Conservation (phyloP, 768 basidiomycete genomes). For the Pleurotus sapidus region DNA sequence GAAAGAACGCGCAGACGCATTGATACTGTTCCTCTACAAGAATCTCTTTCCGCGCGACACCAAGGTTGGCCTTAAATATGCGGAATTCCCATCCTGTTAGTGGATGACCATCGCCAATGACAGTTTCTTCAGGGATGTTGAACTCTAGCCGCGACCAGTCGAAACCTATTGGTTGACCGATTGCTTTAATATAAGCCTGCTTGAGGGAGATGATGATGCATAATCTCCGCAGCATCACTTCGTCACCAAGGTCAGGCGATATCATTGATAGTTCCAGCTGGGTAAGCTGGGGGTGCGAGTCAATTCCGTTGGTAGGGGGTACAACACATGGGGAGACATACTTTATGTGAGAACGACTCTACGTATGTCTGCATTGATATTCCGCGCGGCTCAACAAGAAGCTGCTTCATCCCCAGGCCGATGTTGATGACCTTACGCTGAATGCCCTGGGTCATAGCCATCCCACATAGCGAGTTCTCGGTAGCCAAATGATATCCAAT, state of each 20-base stretch:
- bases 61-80: conserved; percentile 70
- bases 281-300: conserved; percentile 21
- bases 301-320: neutral
- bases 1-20: conserved; percentile 76
- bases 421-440: conserved; percentile 77
- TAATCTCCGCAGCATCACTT: conserved; percentile 67
- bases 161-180: conserved; percentile 78
- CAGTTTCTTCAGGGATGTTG: conserved; percentile 60
- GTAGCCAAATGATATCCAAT: conserved; percentile 77
- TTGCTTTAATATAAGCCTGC: conserved; percentile 78
- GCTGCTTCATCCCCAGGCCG: conserved; percentile 74
- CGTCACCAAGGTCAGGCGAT: conserved; percentile 49
- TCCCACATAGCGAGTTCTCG: conserved; percentile 70
- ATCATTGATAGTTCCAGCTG: conserved; percentile 53
- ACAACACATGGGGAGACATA: conserved; percentile 24
- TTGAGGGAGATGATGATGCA: conserved; percentile 80
- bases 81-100: conserved; percentile 87
- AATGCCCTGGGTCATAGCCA: conserved; percentile 82
- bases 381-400: conserved; percentile 59
- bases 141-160: conserved; percentile 83
- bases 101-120: conserved; percentile 64
- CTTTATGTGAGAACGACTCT: conserved; percentile 76
- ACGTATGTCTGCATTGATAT: conserved; percentile 61
- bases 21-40: conserved; percentile 69
- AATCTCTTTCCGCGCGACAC: conserved; percentile 55